Base-by-base conservation (phyloP, 306 rosid species). In the Trifolium subterraneum region DNA sequence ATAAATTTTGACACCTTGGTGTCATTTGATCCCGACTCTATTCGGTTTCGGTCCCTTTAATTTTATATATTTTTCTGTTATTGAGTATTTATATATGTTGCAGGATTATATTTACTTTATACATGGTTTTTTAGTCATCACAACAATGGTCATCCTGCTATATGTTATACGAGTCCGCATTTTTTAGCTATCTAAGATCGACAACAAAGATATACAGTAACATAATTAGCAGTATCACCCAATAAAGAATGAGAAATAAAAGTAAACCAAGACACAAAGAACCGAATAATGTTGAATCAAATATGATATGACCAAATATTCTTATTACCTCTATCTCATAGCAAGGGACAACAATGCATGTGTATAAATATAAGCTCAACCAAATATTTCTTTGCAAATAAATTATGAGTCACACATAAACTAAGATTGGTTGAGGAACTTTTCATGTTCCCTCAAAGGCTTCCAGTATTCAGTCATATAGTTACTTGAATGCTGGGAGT, bases 371-470 rank as follows among this genome's bases (percentile, higher is more conserved):
- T 20, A 10, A 59, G 64, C 41, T 13, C 25, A 36, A 38, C 42
- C n/a, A 10, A 29, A 27, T 47, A 18, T 59, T 58, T 55, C 39
- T 23, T 22, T 7, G 33, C 19, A 33, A 52, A 42, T 15, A 70
- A 42, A 39, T 54, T 27, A 54, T 54, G 61, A 20, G 15, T 4
- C 13, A 55, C 4, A 44, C 29, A 36, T 22, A 16, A 12, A 68
- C 39, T 58, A 8, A 47, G 29, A 41, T 23, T 78, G 35, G 33
- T 8, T 55, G 77, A 80, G 72, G 77, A 72, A 70, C 5, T 68
- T 59, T 74, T 38, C 68, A 38, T 68, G 77, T 41, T 68, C 83
- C 83, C 84, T 80, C 80, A 68, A 80, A 80, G 72, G 76, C 84
- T 74, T 74, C 72, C 79, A 80, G 67, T 80, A 80, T 73, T 73